Conservation (phyloP, 495 filamentous ascomycete genomes). For the Bathelium albidoporum region DNA sequence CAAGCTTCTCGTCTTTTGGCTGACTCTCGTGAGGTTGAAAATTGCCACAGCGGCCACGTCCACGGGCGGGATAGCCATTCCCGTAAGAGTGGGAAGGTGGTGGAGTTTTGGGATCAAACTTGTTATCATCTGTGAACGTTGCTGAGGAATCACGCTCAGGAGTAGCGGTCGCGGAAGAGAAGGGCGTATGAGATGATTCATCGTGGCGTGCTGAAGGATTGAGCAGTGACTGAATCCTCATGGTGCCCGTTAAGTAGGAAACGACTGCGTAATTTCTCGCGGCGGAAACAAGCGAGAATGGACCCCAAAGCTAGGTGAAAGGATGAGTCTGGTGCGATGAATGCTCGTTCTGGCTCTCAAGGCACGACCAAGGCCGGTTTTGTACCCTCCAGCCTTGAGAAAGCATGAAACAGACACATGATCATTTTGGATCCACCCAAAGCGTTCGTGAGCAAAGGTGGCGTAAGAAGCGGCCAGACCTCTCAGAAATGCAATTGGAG, state of each 20-base stretch:
- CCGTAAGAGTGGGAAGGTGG: not conserved
- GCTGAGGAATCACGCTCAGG: not conserved
- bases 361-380: not conserved
- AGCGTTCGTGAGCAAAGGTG: not conserved
- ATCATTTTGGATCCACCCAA: not conserved
- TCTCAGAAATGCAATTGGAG: not conserved
- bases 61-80: constrained; percentile 9
- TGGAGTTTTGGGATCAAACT: not conserved
- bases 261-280: not conserved
- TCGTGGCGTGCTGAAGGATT: constrained; percentile 17
- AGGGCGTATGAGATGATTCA: constrained; percentile 4
- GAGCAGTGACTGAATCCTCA: constrained; percentile 23
- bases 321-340: not conserved
- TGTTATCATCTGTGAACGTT: not conserved
- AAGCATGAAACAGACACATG: not conserved
- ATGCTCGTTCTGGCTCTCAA: not conserved
- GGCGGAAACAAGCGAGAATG: not conserved
- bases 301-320: not conserved
- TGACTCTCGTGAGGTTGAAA: constrained; percentile 38
- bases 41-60: not conserved
- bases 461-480: not conserved
- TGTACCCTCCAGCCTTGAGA: not conserved
- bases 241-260: not conserved
- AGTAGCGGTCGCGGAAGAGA: not conserved
- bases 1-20: constrained; percentile 41